Evolutionary conservation across 1,284 basidiomycete species (phyloP), one percentile per base, ranked within the genome.

Genomic region (Cutaneotrichosporon dermatis): DNA sequence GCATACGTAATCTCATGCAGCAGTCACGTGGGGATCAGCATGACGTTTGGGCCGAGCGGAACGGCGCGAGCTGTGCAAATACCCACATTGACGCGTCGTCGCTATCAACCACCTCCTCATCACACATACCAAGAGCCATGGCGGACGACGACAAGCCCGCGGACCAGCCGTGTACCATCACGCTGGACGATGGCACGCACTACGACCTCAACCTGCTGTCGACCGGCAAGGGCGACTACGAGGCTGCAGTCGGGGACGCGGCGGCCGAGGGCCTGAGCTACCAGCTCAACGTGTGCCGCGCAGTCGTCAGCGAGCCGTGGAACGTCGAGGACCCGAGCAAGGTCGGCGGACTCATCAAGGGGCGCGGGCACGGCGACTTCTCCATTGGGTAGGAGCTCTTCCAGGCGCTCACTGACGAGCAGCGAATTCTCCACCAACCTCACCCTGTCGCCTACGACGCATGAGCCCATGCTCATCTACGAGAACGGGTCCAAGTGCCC

Each of bases 251-350:
- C 9, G 69, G 69, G n/a, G 34, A 37, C 35, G 41, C 16, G 13
- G 41, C 37, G 53, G 41, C 13, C 12, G 16, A 51, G 15, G 44
- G 44, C 39, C 5, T 63, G 62, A 37, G 66, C 55, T 78, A 70
- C 62, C 71, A 74, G 53, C 64, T 78, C 50, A 78, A 78, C 59
- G 74, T 77, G 25, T 78, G 77, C 58, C 66, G 76, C 39, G 59
- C 65, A 7, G 75, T 78, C 34, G 70, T 76, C 1, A 66, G 66
- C 16, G 76, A 77, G 57, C 54, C 76, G 48, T 76, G 73, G 69
- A 69, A 73, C 52, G 51, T 76, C 5, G 73, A 74, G 11, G 69
- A 76, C 33, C 60, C 70, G 51, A 69, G 69, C 15, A 63, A 66
- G 7, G 73, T 77, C 1, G 77, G 71, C 25, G 77, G 70, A 3